Conservation (phyloP, 225 moss, liverwort and hornwort genomes). For the Polytrichum formosum region DNA sequence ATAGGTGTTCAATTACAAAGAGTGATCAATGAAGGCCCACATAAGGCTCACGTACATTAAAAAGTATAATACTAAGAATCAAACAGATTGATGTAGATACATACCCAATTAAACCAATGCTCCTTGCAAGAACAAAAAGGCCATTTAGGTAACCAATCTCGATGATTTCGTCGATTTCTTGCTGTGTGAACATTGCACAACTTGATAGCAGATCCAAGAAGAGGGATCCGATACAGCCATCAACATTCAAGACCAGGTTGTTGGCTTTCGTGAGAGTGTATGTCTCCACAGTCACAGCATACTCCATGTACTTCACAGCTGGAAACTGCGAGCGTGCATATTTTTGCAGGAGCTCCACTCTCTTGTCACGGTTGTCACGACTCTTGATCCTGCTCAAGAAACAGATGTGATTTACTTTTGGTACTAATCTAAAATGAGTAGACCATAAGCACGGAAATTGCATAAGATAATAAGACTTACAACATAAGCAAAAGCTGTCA, state of each 20-base stretch:
- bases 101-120: constrained; percentile 89
- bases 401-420: not conserved
- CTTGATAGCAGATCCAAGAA: constrained; percentile 85
- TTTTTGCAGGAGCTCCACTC: constrained; percentile 83
- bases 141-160: constrained; percentile 90
- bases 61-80: not conserved
- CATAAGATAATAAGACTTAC: no score
- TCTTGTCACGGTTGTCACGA: constrained; percentile 91
- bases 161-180: constrained; percentile 78
- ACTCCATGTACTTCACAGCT: constrained; percentile 87
- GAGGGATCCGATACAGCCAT: constrained; percentile 85
- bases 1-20: no score
- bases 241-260: constrained; percentile 84
- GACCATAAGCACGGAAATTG: not conserved
- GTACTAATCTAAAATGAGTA: not conserved
- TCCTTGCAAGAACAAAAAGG: constrained; percentile 82
- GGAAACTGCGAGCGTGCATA: constrained; percentile 81
- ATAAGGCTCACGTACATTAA: not conserved
- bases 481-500: no score
- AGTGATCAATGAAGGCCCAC: no score
- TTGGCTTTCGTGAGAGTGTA: constrained; percentile 80
- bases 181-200: constrained; percentile 74
- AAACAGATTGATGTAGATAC: constrained; percentile 2
- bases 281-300: constrained; percentile 81
- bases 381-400: constrained; percentile 61